Conservation (phyloP, 306 rosid genomes). For the Datisca glomerata region DNA sequence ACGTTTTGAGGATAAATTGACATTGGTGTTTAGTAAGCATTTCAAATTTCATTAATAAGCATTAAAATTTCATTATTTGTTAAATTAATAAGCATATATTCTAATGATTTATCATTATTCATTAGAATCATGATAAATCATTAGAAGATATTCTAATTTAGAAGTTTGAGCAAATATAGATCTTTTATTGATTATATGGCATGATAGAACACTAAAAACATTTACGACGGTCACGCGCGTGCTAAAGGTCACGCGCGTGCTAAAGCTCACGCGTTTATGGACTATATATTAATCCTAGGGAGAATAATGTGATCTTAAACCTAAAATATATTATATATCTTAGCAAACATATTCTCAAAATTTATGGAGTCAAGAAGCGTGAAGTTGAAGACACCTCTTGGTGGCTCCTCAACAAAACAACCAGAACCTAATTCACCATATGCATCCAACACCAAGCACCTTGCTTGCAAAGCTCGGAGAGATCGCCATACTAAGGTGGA, state of each 20-base stretch:
- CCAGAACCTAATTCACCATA: slow-evolving; percentile 2
- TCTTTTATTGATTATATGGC: background rate
- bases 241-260: no score
- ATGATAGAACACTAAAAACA: background rate
- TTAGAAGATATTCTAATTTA: no score
- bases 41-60: no score
- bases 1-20: no score
- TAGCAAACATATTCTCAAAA: background rate
- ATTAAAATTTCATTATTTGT: no score
- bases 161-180: no score
- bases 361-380: slow-evolving; percentile 2
- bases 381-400: slow-evolving; percentile 2
- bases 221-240: no score
- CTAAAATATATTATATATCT: background rate
- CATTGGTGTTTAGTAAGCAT: no score
- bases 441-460: background rate
- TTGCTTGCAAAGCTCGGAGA: slow-evolving; percentile 3
- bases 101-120: no score
- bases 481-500: slow-evolving; percentile 19
- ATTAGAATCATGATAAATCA: no score
- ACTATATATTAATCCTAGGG: background rate
- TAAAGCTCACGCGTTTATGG: no score
- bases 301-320: background rate
- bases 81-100: no score
- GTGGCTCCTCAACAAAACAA: background rate